Evolutionary conservation across 768 basidiomycete species (phyloP).

Genomic region (Auricularia cornea): DNA sequence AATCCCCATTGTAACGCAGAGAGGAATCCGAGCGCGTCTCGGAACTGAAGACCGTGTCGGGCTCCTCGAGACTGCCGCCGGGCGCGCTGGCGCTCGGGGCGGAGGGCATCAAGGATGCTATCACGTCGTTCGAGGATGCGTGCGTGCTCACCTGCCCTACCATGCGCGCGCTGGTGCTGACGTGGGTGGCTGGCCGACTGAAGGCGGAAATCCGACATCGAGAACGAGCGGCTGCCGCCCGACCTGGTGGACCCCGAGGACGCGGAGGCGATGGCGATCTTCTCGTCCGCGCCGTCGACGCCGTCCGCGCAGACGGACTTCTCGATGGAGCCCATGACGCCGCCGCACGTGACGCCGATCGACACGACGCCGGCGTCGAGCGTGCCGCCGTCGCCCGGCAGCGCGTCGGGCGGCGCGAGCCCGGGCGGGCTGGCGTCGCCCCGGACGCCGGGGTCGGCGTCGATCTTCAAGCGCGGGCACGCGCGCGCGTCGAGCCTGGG

Average conservation of each 20-base stretch:
- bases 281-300: constrained; percentile 11
- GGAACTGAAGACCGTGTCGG: constrained; percentile 87
- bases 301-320: constrained; percentile 37
- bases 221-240: constrained; percentile 97
- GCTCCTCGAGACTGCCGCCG: constrained; percentile 68
- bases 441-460: constrained; percentile 1
- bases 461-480: constrained; percentile 59
- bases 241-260: constrained; percentile 68
- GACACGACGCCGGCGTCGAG: background rate
- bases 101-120: constrained; percentile 93
- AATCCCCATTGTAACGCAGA: constrained; percentile 35
- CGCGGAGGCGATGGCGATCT: constrained; percentile 9
- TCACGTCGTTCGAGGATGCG: constrained; percentile 93
- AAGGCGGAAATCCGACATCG: constrained; percentile 90
- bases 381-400: constrained; percentile 22
- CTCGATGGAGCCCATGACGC: constrained; percentile 26
- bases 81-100: constrained; percentile 79
- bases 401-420: no score
- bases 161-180: background rate
- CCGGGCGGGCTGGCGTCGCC: constrained; percentile 25
- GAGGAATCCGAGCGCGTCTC: constrained; percentile 98
- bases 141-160: constrained; percentile 46
- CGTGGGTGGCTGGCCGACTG: no score
- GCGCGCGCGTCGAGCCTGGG: constrained; percentile 54
- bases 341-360: background rate